Base-by-base conservation (phyloP, 1,284 basidiomycete species). In the Apiotrichum laibachii region DNA sequence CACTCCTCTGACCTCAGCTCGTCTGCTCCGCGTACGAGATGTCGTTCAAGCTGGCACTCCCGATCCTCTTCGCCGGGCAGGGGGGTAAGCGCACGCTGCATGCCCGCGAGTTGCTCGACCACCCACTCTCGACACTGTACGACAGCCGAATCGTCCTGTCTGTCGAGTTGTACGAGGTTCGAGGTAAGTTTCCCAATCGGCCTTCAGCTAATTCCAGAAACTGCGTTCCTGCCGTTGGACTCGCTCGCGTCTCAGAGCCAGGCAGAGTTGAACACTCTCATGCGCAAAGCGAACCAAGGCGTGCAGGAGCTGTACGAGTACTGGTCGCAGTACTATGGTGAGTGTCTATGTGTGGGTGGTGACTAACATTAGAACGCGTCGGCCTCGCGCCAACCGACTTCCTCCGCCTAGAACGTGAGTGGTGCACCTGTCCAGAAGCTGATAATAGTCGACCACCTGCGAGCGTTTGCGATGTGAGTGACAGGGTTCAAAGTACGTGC, bases 121-220 rank as follows among this genome's bases (percentile, higher is more conserved):
- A 71, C 56, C 70, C 70, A 0, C 45, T 64, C 18, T 55, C 63
- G 1, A 58, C 53, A 16, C 55, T 60, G 6, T 59, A 57, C n/a
- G 70, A 71, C 51, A 62, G 60, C 39, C 64, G 70, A 1, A 53
- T 62, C 9, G 63, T 71, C 1, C 64, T 66, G 1, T 60, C 64
- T 13, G 61, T 64, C 49, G 67, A 71, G 48, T 35, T 69, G 11
- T 56, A 57, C 42, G 46, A 45, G 19, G 54, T 50, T 0, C 53
- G 57, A 22, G 53, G 45, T 19, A n/a, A 19, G 33, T 44, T 39
- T 15, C 39, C 40, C 34, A 19, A 19, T 11, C 49, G 21, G 12
- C 39, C 39, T 19, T 39, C 42, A 1, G 16, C 26, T 11, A 40
- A 22, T 10, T 42, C 39, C 31, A 12, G 39, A 9, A 37, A 47